Evolutionary conservation across 495 filamentous ascomycete genomes (phyloP), one percentile per base, ranked within the genome.

Genomic region (Podospora didyma): DNA sequence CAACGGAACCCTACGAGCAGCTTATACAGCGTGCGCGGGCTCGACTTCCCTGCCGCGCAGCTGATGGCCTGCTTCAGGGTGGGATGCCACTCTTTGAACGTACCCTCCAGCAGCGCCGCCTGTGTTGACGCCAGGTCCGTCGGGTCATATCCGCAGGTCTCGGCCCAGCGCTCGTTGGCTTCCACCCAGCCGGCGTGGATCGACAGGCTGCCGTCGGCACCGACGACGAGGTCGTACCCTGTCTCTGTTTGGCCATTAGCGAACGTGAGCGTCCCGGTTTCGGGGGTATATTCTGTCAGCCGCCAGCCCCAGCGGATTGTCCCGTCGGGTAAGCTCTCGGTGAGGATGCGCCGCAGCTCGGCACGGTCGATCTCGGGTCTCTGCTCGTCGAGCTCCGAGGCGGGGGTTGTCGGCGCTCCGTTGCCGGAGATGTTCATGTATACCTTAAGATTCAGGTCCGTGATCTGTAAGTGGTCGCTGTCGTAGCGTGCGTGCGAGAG

Each of bases 1-100:
- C 82, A 87, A 7, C 51, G 61, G 51, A 67, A 67, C 20, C 77
- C 82, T 0, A 79, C 66, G 1, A 80, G 81, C 0, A 87, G 72
- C 59, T 75, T 78, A 54, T 79, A 86, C 2, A 86, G 58, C 7
- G 72, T 54, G 39, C 69, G 61, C 17, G 69, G 63, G 7, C 57
- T 56, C 34, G 61, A 66, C 44, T 58, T 52, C 7, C 51, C 62
- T 1, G 54, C 21, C 1, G 60, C 60, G 31, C 59, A 62, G 26
- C 53, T 63, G 46, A 70, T 53, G 16, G 64, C 70, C 46, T 60
- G 60, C 24, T 54, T 65, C 9, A 73, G 47, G 26, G 50, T 23
- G 2, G 67, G 69, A 44, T 57, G 57, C 66, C 67, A 75, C 42
- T 67, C 67, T 2, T 56, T 48, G 31, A 68, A 65, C 21, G 65